phyloP scores from a whole-genome alignment of 2,329 filamentous ascomycete species.

The Pezicula carpinea region DNA sequence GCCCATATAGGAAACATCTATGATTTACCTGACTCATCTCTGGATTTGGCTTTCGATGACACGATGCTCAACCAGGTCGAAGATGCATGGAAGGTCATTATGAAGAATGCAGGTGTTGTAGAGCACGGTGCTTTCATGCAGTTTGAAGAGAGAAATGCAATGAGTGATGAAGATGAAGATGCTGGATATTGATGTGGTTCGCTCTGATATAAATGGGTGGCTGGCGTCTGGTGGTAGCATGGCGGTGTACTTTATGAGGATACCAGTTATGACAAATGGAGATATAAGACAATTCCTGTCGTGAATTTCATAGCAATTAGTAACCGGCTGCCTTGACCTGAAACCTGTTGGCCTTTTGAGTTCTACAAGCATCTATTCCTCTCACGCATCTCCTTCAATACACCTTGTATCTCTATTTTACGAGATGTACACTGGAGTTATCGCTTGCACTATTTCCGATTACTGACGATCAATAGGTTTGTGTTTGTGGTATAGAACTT shows the following conservation, averaged over 20 bases:
- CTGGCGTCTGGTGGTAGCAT: not conserved
- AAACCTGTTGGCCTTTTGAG: too few relatives aligned
- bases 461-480: too few relatives aligned
- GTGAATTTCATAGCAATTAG: too few relatives aligned
- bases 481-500: too few relatives aligned
- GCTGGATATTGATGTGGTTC: constrained; percentile 35
- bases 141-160: constrained; percentile 70
- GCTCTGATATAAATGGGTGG: not conserved
- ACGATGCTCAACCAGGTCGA: constrained; percentile 60
- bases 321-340: too few relatives aligned
- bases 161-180: constrained; percentile 51
- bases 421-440: too few relatives aligned
- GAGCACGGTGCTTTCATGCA: constrained; percentile 57
- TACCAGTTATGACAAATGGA: too few relatives aligned
- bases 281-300: too few relatives aligned
- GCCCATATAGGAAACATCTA: constrained; percentile 36
- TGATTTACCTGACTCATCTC: constrained; percentile 51
- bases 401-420: too few relatives aligned
- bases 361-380: too few relatives aligned
- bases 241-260: not conserved
- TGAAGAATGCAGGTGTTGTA: constrained; percentile 40
- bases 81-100: constrained; percentile 59
- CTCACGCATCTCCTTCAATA: too few relatives aligned
- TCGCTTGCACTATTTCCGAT: too few relatives aligned
- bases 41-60: constrained; percentile 74